Evolutionary conservation across 306 rosid genomes (phyloP).

Genomic region (Citrullus amarus): DNA sequence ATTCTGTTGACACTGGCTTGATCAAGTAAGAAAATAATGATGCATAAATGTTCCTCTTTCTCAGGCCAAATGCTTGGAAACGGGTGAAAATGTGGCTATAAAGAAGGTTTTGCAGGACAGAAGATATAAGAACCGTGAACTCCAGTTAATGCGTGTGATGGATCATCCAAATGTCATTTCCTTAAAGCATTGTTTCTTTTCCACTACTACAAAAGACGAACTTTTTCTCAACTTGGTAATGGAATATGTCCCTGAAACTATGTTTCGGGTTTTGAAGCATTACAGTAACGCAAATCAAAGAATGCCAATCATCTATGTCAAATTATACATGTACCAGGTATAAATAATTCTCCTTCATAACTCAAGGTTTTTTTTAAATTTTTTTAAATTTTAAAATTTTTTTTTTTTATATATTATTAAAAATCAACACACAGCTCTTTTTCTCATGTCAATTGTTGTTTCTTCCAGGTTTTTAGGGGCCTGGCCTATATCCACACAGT

Average conservation of each 20-base stretch:
- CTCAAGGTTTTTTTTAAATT: not conserved
- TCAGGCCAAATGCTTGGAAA: constrained; percentile 93
- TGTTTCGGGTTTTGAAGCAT: constrained; percentile 75
- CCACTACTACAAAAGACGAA: constrained; percentile 79
- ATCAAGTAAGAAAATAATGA: not conserved
- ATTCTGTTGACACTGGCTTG: not conserved
- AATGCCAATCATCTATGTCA: constrained; percentile 80
- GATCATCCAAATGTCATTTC: constrained; percentile 89
- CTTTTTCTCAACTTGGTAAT: constrained; percentile 93
- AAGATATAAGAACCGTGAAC: constrained; percentile 82
- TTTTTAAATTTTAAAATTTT: too few species aligned
- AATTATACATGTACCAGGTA: constrained; percentile 93
- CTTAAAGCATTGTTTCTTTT: constrained; percentile 92
- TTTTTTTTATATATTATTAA: too few species aligned
- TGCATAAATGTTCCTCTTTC: constrained; percentile 4
- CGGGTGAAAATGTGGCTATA: constrained; percentile 88
- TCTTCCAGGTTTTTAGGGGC: constrained; percentile 77
- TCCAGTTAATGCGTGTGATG: constrained; percentile 95
- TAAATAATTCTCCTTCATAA: constrained; percentile 2
- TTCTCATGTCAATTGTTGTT: constrained; percentile 5
- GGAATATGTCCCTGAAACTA: constrained; percentile 93
- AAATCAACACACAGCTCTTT: not conserved
- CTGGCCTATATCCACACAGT: constrained; percentile 82
- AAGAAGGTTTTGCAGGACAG: constrained; percentile 90
- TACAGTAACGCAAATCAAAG: constrained; percentile 69